Evolutionary conservation across 305 asterid species (phyloP).

Genomic region (Fraxinus floribunda): DNA sequence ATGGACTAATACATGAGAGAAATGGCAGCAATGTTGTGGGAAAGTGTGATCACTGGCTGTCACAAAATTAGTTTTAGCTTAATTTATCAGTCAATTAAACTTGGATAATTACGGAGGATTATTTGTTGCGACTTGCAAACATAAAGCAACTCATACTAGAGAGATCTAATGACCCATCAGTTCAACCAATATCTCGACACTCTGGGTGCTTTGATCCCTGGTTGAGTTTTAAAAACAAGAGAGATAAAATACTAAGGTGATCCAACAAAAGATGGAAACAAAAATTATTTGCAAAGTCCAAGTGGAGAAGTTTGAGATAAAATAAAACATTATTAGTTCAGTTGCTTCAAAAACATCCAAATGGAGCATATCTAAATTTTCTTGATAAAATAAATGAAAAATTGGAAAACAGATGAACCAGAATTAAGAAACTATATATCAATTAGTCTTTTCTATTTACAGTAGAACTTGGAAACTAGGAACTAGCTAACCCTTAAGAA

Average conservation of each 20-base stretch:
- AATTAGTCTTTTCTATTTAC: background rate
- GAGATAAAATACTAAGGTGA: background rate
- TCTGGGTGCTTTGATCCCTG: background rate
- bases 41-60: background rate
- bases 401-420: background rate
- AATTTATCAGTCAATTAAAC: background rate
- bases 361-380: constrained; percentile 14
- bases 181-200: background rate
- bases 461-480: constrained; percentile 10
- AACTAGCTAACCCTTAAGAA: background rate
- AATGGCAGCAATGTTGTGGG: background rate
- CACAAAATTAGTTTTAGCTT: background rate
- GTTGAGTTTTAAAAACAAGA: background rate
- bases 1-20: background rate
- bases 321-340: background rate
- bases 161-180: background rate
- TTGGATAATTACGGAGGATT: background rate
- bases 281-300: constrained; percentile 6
- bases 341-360: constrained; percentile 26
- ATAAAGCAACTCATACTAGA: background rate
- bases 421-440: background rate
- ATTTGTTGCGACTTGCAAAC: background rate
- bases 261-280: background rate
- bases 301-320: background rate
- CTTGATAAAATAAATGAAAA: background rate